Evolutionary conservation across 257 asterid species (phyloP), one percentile per base, ranked within the genome.

Genomic region (Cinchona pubescens): DNA sequence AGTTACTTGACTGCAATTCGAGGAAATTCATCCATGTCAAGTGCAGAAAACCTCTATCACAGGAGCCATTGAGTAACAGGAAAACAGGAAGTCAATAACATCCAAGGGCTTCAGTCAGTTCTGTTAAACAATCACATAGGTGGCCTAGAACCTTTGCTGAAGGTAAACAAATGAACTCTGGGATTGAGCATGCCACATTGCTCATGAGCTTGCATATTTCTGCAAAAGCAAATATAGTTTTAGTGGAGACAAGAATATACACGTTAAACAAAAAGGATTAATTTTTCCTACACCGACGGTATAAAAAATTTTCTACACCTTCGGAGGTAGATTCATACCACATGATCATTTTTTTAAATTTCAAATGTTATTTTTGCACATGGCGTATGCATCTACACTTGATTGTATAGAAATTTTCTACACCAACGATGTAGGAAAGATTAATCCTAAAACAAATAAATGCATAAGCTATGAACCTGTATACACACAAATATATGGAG

Each of bases 141-240:
- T 70, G 77, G 58, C 67, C 72, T 45, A 75, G 70, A 66, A 95
- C 99, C 99, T 95, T 95, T 71, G 98, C 88, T 19, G 97, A 83
- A 51, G 97, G 93, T 69, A 92, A 81, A 83, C 99, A 92, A 55
- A 92, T 95, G 82, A 92, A 92, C 75, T 92, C 98, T 37, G 99
- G 99, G 88, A 92, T 85, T n/a, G 99, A 82, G 87, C 98, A 92
- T 75, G 96, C 84, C 81, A 87, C 79, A 73, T 83, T 87, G 85
- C 88, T 92, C 99, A 95, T 89, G 72, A 88, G 90, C 90, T 83
- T 90, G 95, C 98, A 90, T 67, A 92, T 89, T 85, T 86, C 99
- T 95, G 97, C 86, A 76, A 56, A 79, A 75, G 66, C 42, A 48
- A 49, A 79, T 42, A 53, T 7, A 3, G 23, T 30, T 8, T n/a